Base-by-base conservation (phyloP, 192 early-diverging fungal genomes). In the Umbelopsis sp. region DNA sequence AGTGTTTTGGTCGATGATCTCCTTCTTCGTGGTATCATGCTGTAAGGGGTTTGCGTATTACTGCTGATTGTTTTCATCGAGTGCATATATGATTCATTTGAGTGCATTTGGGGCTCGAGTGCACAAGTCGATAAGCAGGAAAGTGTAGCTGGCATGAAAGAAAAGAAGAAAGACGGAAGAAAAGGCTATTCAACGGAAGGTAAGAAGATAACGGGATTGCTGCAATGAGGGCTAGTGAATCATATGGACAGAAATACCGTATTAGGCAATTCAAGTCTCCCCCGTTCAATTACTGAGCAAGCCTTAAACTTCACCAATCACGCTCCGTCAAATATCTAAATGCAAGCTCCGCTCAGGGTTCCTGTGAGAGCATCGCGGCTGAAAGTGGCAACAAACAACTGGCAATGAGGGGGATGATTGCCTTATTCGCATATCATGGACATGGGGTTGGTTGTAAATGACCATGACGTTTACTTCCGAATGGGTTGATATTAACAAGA, bases 191-290 rank as follows among this genome's bases (percentile, higher is more conserved):
- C 16, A 18, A 35, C 55, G 55, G 55, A 61, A 61, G 21, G 18
- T 49, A 49, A 41, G 37, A 61, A 61, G 55, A 61, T 61, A 61
- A 61, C 55, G 55, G 55, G 35, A 61, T 61, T 35, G 15, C 27
- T 27, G 55, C 37, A 61, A 22, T 61, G 9, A n/a, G 25, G 7
- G 6, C 2, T 16, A 7, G 5, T 18, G 30, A 15, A 61, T 61
- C 55, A 61, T 61, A 61, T 61, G 55, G 55, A 35, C 55, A 61
- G 9, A 61, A 15, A 27, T 61, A 8, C 55, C 55, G 18, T 35
- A 27, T 61, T 61, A 1, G 55, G 55, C 2, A 25, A 35, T 16
- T 49, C 16, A 18, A 4, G 18, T 16, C 15, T 16, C 55, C 55
- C 55, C 55, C 55, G 11, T 13, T 30, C 15, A 35, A 41, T 41